Evolutionary conservation across 495 filamentous ascomycete genomes (phyloP).

Genomic region (Xanthoparmelia taractica): DNA sequence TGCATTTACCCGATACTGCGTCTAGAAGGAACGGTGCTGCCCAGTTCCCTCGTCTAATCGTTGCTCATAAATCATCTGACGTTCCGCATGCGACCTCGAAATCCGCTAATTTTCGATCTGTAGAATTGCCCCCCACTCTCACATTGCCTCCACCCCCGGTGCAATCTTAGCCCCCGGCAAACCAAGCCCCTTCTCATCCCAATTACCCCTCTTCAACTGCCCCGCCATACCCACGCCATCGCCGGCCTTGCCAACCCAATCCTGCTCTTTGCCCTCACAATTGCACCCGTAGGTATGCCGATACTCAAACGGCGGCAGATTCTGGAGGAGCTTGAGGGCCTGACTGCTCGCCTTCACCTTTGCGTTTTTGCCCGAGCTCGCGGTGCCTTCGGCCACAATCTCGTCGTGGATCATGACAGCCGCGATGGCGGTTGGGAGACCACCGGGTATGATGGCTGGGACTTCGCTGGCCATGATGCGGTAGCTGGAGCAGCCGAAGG

Average conservation of each 20-base stretch:
- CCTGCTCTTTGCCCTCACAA: constrained; percentile 39
- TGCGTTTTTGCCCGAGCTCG: constrained; percentile 58
- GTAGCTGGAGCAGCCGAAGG: constrained; percentile 49
- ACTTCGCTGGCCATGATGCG: constrained; percentile 47
- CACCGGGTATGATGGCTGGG: constrained; percentile 34
- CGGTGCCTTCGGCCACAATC: constrained; percentile 54
- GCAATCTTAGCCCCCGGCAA: neutral
- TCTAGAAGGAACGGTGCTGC: neutral
- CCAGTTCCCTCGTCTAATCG: neutral
- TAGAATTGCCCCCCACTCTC: neutral
- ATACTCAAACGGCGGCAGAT: constrained; percentile 49
- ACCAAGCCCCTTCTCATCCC: neutral
- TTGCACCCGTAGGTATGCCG: constrained; percentile 48
- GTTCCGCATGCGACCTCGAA: neutral
- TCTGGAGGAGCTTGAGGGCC: constrained; percentile 52
- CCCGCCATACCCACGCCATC: constrained; percentile 16
- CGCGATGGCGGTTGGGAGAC: constrained; percentile 49
- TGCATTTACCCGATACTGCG: neutral
- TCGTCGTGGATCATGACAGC: constrained; percentile 70
- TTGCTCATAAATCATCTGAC: neutral
- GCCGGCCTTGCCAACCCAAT: constrained; percentile 15
- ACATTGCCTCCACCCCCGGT: neutral
- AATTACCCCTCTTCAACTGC: neutral
- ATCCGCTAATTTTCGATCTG: neutral
- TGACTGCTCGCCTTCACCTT: constrained; percentile 65